Base-by-base conservation (phyloP, 768 basidiomycete genomes). In the Candolleomyces eurysporus region DNA sequence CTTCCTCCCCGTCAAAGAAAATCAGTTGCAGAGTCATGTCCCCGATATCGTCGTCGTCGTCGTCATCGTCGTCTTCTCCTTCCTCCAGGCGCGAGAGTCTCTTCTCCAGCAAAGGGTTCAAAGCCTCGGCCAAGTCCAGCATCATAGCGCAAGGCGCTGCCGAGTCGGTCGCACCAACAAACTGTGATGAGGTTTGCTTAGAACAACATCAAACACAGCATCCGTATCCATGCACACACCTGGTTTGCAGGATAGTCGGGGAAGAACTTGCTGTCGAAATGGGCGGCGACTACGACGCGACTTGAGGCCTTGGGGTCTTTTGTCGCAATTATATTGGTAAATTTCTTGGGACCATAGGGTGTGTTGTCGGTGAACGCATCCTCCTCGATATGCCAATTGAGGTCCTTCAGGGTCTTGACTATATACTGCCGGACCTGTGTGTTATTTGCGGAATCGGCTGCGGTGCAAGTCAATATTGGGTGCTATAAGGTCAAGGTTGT, bases 1-100 rank as follows among this genome's bases (percentile, higher is more conserved):
- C 97, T 73, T 98, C 97, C 74, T 99, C 97, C 3, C 97, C 97
- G 68, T 99, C 97, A 61, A 99, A 96, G 71, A 98, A 96, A 10
- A 99, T 81, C 9, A 98, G 78, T 70, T 97, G 94, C 9, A 99
- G 74, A 3, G 96, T 96, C 19, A 91, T 93, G 60, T 92, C 90
- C 0, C 85, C 85, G 14, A 88, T 76, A 57, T 93, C 90, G 48
- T 92, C 92, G n/a, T 63, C 92, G n/a, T 63, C 60, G 40, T 62
- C 63, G 17, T 66, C 57, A 11, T 88, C 86, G 13, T 87, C 86
- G 58, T 86, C 85, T 16, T 78, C 69, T 0, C 78, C 87, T 2
- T 79, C 78, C 32, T 84, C 81, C 6, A 90, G 64, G 32, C 84
- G 79, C 58, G 81, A 76, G 48, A 81, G 76, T 22, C 89, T 82